phyloP scores from a whole-genome alignment of 257 asterid species.

The Capsicum rhomboideum region DNA sequence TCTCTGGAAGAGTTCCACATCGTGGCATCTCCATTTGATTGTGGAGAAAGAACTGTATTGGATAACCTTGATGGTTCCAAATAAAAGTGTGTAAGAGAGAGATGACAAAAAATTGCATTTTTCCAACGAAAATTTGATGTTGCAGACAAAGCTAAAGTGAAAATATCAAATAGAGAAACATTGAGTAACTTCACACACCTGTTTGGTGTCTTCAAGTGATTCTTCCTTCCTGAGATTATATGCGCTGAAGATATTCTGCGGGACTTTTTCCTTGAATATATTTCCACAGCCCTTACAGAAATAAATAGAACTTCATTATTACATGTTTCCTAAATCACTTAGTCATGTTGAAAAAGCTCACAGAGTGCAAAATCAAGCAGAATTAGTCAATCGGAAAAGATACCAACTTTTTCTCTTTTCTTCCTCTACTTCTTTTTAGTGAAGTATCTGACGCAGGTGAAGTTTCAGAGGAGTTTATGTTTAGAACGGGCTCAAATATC shows the following conservation, averaged over 20 bases:
- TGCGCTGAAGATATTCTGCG: constrained; percentile 12
- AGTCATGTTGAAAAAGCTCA: background rate
- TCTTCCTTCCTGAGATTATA: constrained; percentile 19
- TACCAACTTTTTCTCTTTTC: constrained; percentile 75
- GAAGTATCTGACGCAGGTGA: constrained; percentile 32
- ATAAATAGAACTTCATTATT: background rate
- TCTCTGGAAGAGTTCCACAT: constrained; percentile 21
- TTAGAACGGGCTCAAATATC: constrained; percentile 43
- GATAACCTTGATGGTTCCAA: constrained; percentile 29
- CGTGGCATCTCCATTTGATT: constrained; percentile 30
- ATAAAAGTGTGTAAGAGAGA: constrained; percentile 11
- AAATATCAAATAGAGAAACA: background rate
- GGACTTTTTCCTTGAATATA: constrained; percentile 25
- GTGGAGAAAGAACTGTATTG: constrained; percentile 21
- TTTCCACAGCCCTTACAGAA: constrained; percentile 51
- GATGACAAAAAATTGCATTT: background rate
- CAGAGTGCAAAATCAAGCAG: background rate
- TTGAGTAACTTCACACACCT: background rate
- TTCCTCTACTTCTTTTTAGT: constrained; percentile 44
- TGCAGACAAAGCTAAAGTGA: background rate
- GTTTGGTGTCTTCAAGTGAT: background rate
- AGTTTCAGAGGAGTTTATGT: constrained; percentile 33
- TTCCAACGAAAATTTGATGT: background rate
- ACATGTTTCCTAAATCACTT: background rate
- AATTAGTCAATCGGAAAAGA: constrained; percentile 13